A percentile compares a stretch with the other conserved stretches of the same genome.
Evolutionary conservation across 768 basidiomycete genomes (phyloP).

Genomic region (Amanita pseudoporphyria): DNA sequence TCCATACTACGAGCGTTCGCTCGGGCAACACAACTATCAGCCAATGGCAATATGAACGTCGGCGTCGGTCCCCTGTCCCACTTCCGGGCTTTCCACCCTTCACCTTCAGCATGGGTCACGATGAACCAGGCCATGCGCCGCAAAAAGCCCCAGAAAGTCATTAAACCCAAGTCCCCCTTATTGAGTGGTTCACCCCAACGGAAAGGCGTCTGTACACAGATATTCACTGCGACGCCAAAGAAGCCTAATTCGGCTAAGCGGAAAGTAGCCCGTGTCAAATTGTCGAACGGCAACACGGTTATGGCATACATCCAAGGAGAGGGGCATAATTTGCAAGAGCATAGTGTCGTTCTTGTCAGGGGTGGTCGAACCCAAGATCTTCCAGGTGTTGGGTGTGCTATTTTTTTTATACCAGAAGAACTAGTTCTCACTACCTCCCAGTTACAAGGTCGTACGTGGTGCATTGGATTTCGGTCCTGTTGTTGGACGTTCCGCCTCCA

Average conservation of each 20-base stretch:
- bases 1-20: conserved; percentile 25
- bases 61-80: conserved; percentile 12
- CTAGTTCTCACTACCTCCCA: conserved; percentile 21
- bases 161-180: conserved; percentile 68
- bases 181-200: conserved; percentile 74
- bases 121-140: conserved; percentile 85
- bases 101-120: conserved; percentile 50
- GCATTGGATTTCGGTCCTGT: conserved; percentile 89
- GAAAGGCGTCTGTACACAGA: conserved; percentile 83
- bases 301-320: conserved; percentile 96
- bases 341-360: conserved; percentile 89
- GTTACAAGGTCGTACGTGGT: conserved; percentile 93
- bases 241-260: conserved; percentile 99
- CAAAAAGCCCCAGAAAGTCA: conserved; percentile 46
- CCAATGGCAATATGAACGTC: conserved; percentile 2
- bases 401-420: conserved; percentile 1
- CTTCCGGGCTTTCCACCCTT: conserved; percentile 52
- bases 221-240: conserved; percentile 80
- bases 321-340: conserved; percentile 96
- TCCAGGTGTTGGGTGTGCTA: conserved; percentile 84
- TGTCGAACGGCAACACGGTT: conserved; percentile 79
- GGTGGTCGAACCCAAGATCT: conserved; percentile 97
- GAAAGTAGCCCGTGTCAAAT: conserved; percentile 91
- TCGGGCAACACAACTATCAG: conserved; percentile 15
- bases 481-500: conserved; percentile 64